phyloP scores from a whole-genome alignment of 1,284 basidiomycete species.

The Irpex sp. region DNA sequence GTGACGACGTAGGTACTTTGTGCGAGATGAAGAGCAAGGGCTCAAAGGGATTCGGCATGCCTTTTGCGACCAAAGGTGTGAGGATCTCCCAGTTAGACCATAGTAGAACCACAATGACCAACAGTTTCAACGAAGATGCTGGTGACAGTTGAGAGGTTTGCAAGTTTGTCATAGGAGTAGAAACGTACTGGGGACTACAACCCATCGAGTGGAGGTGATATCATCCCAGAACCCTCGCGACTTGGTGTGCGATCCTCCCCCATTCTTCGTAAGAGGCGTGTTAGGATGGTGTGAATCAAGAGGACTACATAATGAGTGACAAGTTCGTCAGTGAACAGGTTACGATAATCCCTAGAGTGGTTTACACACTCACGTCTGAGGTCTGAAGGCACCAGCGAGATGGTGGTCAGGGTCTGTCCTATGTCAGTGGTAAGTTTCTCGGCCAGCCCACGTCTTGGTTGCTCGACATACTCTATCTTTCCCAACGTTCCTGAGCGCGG shows the following conservation, averaged over 20 bases:
- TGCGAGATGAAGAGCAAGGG: constrained; percentile 77
- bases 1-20: constrained; percentile 46
- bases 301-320: constrained; percentile 28
- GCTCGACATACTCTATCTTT: constrained; percentile 19
- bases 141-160: background rate
- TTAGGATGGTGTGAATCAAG: constrained; percentile 24
- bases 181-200: background rate
- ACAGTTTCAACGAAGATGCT: constrained; percentile 61
- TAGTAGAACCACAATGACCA: constrained; percentile 65
- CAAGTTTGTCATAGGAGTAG: background rate
- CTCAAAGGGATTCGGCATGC: constrained; percentile 68
- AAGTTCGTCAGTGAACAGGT: background rate
- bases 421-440: constrained; percentile 2
- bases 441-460: background rate
- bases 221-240: constrained; percentile 26
- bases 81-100: constrained; percentile 70
- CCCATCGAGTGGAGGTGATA: constrained; percentile 3
- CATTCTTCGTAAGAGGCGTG: background rate
- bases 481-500: constrained; percentile 13
- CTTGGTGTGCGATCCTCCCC: background rate
- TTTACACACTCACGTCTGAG: constrained; percentile 47
- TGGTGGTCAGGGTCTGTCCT: constrained; percentile 54
- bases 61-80: constrained; percentile 42
- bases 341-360: background rate
- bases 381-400: constrained; percentile 52